phyloP scores from a whole-genome alignment of 257 asterid genomes.

The Penstemon eatonii region DNA sequence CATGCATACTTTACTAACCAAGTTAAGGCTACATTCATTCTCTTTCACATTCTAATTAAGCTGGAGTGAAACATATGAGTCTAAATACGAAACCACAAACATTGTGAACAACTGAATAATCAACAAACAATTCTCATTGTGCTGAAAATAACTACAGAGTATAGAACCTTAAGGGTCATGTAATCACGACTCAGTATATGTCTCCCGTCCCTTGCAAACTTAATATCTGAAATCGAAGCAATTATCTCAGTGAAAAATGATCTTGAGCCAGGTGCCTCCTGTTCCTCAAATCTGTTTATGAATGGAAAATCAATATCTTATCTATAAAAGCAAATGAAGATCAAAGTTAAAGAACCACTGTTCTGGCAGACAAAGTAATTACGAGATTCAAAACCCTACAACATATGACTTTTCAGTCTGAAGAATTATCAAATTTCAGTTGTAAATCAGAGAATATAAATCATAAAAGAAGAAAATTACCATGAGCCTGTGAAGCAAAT shows the following conservation, averaged over 20 bases:
- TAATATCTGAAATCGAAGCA: constrained; percentile 98
- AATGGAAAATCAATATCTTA: constrained; percentile 36
- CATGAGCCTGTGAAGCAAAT: constrained; percentile 17
- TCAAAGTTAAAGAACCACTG: constrained; percentile 19
- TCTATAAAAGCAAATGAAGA: constrained; percentile 24
- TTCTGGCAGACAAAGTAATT: constrained; percentile 11
- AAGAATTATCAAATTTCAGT: not conserved
- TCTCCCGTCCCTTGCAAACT: constrained; percentile 94
- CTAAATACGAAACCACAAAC: constrained; percentile 15
- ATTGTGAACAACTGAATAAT: constrained; percentile 8
- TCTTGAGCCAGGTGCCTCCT: constrained; percentile 96
- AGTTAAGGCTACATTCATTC: constrained; percentile 21
- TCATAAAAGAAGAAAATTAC: not conserved
- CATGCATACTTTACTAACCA: constrained; percentile 21
- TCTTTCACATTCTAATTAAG: constrained; percentile 21
- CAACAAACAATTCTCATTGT: constrained; percentile 16
- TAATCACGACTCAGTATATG: constrained; percentile 95
- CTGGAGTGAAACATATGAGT: not conserved
- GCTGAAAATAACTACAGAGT: constrained; percentile 13
- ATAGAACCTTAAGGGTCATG: constrained; percentile 94
- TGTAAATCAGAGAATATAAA: constrained; percentile 9
- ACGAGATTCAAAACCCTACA: constrained; percentile 9
- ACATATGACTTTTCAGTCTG: constrained; percentile 17
- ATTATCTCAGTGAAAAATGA: constrained; percentile 99
- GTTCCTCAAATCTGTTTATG: constrained; percentile 90